Percentiles rank a stretch among this genome's conserved stretches.
Conservation (phyloP, 768 basidiomycete species). For the Boletus rubropictus region DNA sequence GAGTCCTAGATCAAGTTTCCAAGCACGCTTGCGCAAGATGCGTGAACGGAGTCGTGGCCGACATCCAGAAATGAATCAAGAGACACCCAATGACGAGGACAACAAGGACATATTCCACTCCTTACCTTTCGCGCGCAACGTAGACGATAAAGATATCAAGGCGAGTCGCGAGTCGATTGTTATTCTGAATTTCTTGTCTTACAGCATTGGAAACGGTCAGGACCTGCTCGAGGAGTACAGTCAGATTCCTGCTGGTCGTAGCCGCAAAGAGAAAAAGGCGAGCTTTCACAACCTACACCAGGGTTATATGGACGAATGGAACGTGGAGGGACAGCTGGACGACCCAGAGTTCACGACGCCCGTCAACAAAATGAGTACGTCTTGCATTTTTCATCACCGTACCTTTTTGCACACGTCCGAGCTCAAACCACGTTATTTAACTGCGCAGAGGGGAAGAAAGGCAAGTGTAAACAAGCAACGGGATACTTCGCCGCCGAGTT, state of each 20-base stretch:
- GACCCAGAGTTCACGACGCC: conserved; percentile 20
- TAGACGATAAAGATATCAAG: conserved; percentile 57
- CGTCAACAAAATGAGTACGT: conserved; percentile 46
- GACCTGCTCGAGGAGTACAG: conserved; percentile 56
- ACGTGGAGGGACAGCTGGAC: conserved; percentile 26
- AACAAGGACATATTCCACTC: conserved; percentile 16
- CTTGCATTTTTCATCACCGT: not conserved
- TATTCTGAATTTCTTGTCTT: not conserved
- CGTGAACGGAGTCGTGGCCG: conserved; percentile 23
- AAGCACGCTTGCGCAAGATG: conserved; percentile 30
- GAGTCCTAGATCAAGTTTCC: conserved; percentile 34
- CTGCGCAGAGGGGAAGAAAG: conserved; percentile 29
- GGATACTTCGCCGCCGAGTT: conserved; percentile 49
- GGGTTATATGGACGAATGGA: conserved; percentile 46
- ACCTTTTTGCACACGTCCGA: not conserved
- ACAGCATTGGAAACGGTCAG: conserved; percentile 43
- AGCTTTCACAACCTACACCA: conserved; percentile 56
- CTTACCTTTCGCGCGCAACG: conserved; percentile 36
- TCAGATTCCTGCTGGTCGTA: conserved; percentile 38
- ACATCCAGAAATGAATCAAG: conserved; percentile 6
- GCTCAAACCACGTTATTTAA: not conserved
- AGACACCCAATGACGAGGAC: conserved; percentile 24
- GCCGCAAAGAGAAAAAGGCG: conserved; percentile 48
- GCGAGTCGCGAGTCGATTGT: conserved; percentile 32
- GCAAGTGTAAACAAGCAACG: conserved; percentile 7